Evolutionary conservation across 2,329 filamentous ascomycete genomes (phyloP), one percentile per base, ranked within the genome.

Genomic region (Macroventuria anomochaeta): DNA sequence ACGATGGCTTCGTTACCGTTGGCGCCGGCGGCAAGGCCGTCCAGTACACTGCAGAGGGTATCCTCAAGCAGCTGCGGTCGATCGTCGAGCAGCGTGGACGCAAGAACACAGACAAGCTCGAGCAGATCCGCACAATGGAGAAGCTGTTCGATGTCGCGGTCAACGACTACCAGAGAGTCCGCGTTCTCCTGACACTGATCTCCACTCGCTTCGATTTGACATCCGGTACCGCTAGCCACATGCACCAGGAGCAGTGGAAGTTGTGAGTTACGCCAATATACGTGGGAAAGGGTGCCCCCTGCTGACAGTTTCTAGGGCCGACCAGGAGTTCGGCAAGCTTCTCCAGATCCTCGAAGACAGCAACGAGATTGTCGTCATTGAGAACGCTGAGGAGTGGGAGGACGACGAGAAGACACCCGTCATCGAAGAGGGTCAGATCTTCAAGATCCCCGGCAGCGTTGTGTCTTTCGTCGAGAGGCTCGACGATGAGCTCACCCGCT

Each of bases 111-210:
- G 95, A 99, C 76, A 88, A 92, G 41, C 74, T 85, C 39, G 95
- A 99, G 79, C 95, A 99, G 79, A 97, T 99, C 77, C 88, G 89
- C 77, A 88, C 93, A 46, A 96, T 99, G 92, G 95, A 97, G 84
- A 96, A 93, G 81, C 85, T 99, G 47, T 81, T 88, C 70, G 92
- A 96, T 74, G 93, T 99, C 62, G 86, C 95, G 61, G 85, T 84
- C 69, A 95, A 88, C 46, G 92, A 96, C 44, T 99, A 99, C 80
- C 95, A 97, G 79, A 87, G 87, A 75, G 91, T 99, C 69, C 89
- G 95, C 62, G 90, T 97, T 53, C 88, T 97, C 38, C 82, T 97
- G 60, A 93, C 92, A 32, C 80, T 97, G 42, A 89, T 99, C 67
- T 96, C 95, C 33, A 95, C 95, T 44, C 87, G 96, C 61, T 99